Evolutionary conservation across 495 filamentous ascomycete species (phyloP).

Genomic region (Rostrohypoxylon terebratum): DNA sequence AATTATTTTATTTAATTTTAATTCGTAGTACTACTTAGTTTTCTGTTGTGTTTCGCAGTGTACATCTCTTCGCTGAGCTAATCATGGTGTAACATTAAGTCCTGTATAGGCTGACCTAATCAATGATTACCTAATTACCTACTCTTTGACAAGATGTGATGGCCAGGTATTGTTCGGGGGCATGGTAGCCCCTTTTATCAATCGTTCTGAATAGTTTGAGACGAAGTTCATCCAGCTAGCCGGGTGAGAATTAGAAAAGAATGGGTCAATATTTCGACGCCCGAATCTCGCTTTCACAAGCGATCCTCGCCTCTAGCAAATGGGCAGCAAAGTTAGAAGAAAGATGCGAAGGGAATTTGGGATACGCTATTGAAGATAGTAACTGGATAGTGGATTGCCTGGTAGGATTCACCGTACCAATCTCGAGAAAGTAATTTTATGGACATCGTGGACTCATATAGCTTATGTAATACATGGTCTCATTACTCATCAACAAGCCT

Average conservation of each 20-base stretch:
- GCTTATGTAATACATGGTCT: not conserved
- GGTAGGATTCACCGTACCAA: too few species aligned
- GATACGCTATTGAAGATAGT: not conserved
- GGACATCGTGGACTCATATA: not conserved
- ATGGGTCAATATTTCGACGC: not conserved
- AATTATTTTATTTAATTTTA: not conserved
- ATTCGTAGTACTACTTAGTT: too few species aligned
- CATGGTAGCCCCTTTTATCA: too few species aligned
- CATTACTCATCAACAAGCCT: not conserved
- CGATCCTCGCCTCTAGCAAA: not conserved
- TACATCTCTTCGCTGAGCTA: too few species aligned
- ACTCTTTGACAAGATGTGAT: too few species aligned
- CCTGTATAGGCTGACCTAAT: too few species aligned
- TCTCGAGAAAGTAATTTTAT: too few species aligned
- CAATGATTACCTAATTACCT: too few species aligned
- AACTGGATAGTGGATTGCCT: too few species aligned
- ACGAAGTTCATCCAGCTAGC: not conserved
- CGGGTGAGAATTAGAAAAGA: not conserved
- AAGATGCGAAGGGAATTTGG: not conserved
- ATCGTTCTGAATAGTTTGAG: not conserved
- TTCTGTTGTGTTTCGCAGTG: too few species aligned
- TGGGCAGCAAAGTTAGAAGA: not conserved
- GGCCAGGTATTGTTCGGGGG: too few species aligned
- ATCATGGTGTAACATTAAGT: too few species aligned
- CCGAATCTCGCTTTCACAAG: not conserved